Evolutionary conservation across 1,284 basidiomycete species (phyloP).

Genomic region (Cutaneotrichosporon mucoides): DNA sequence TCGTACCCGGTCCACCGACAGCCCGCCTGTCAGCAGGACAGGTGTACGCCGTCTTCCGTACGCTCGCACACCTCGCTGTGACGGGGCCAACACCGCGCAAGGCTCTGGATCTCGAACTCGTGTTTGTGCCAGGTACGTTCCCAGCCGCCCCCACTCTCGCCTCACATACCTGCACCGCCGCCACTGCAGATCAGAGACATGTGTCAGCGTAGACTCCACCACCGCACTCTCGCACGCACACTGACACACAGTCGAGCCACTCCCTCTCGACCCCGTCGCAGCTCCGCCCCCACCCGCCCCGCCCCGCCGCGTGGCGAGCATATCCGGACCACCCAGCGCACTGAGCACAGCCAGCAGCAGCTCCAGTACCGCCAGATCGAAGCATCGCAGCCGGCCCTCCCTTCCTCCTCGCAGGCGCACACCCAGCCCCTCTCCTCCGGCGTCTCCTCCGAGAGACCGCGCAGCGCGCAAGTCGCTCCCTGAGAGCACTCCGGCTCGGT

Average conservation of each 20-base stretch:
- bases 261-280: conserved; percentile 13
- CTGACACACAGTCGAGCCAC: conserved; percentile 20
- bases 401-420: not conserved
- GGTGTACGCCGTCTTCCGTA: conserved; percentile 20
- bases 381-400: not conserved
- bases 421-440: conserved; percentile 9
- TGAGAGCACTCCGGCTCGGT: not conserved
- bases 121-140: conserved; percentile 22
- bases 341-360: not conserved
- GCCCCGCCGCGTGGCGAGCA: conserved; percentile 9
- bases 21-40: conserved; percentile 14
- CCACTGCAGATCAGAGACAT: too few relatives aligned
- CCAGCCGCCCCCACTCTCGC: too few relatives aligned
- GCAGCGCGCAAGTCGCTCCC: conserved; percentile 7
- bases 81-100: not conserved
- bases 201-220: too few relatives aligned
- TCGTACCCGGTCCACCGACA: conserved; percentile 1
- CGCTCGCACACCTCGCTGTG: conserved; percentile 11
- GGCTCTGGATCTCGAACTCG: conserved; percentile 15
- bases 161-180: too few relatives aligned
- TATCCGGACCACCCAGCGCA: not conserved
- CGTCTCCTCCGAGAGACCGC: not conserved
- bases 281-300: conserved; percentile 4
- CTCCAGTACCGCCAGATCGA: conserved; percentile 2
- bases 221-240: too few relatives aligned